A percentile compares a stretch with the other conserved stretches of the same genome.
These are phyloP conservation scores for Cadophora luteo-olivacea DNA, from an alignment of 2,329 filamentous ascomycete genomes.

Conservation along the genomic window DNA sequence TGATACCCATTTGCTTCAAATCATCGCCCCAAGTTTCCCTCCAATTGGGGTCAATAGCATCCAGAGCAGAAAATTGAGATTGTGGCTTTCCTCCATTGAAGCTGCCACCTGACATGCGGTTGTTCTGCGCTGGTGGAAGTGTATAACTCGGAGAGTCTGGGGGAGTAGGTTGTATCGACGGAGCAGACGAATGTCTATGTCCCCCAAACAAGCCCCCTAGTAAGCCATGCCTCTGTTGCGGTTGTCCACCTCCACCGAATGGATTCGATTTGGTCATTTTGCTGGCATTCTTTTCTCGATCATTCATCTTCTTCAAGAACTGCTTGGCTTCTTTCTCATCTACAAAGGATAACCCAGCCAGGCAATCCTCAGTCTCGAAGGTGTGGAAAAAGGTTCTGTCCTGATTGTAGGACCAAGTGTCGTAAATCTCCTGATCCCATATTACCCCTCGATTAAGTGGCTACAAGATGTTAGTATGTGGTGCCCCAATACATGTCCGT, in stretches of 20 bases:
- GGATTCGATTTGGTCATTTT: constrained; percentile 83
- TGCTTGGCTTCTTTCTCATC: constrained; percentile 98
- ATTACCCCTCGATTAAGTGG: constrained; percentile 83
- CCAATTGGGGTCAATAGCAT: constrained; percentile 70
- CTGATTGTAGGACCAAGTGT: constrained; percentile 93
- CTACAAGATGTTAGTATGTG: constrained; percentile 50
- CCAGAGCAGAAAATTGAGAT: constrained; percentile 67
- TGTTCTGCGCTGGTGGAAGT: constrained; percentile 46
- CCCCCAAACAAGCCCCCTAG: constrained; percentile 66
- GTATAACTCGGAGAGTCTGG: constrained; percentile 61
- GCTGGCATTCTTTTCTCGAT: constrained; percentile 93
- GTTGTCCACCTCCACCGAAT: constrained; percentile 62
- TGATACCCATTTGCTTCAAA: constrained; percentile 66
- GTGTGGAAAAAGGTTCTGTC: constrained; percentile 98
- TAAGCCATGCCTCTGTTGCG: constrained; percentile 51
- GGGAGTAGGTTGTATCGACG: constrained; percentile 52
- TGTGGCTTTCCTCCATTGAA: constrained; percentile 50
- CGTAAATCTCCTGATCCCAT: constrained; percentile 98
- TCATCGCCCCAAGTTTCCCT: constrained; percentile 70
- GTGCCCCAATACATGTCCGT: background rate
- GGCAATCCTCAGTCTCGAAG: constrained; percentile 92
- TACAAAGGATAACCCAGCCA: constrained; percentile 88
- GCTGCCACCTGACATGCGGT: constrained; percentile 51
- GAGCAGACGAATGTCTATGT: constrained; percentile 64
- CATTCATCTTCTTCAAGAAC: constrained; percentile 97